phyloP scores from a whole-genome alignment of 139 green algal species.

The Volvox reticuliferus region DNA sequence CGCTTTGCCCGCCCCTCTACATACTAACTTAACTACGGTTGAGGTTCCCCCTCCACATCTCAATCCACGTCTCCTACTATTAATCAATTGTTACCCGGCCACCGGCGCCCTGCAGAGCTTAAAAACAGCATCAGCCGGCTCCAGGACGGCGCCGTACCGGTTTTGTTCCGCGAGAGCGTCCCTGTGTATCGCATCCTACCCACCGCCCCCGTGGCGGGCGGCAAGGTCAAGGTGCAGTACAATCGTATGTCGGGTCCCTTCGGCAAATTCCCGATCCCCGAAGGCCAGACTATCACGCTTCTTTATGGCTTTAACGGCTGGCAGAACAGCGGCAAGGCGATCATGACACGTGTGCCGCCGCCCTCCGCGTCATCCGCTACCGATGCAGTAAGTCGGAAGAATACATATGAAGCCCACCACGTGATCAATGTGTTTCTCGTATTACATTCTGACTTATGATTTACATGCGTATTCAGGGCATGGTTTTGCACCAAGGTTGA shows the following conservation, averaged over 20 bases:
- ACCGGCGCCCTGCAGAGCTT: constrained; percentile 39
- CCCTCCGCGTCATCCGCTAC: background rate
- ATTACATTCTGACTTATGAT: too few species aligned
- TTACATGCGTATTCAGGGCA: too few species aligned
- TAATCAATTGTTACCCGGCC: too few species aligned
- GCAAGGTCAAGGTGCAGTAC: constrained; percentile 63
- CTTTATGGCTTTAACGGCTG: constrained; percentile 86
- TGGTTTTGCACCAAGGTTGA: too few species aligned
- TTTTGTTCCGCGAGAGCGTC: constrained; percentile 22
- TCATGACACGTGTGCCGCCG: background rate
- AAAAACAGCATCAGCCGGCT: constrained; percentile 42
- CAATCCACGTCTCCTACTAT: too few species aligned
- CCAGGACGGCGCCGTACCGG: constrained; percentile 38
- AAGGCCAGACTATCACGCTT: constrained; percentile 57
- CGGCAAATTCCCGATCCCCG: constrained; percentile 48
- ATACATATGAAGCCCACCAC: too few species aligned
- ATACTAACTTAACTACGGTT: too few species aligned
- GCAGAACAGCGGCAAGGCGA: constrained; percentile 57
- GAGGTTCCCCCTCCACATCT: too few species aligned
- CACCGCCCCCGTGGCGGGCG: constrained; percentile 45
- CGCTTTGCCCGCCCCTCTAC: too few species aligned
- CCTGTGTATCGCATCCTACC: constrained; percentile 34
- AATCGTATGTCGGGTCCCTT: constrained; percentile 63
- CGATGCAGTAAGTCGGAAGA: background rate
- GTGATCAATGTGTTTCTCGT: too few species aligned